These are phyloP conservation scores for Ailanthus altissimus DNA, from an alignment of 345 rosid species.

Conservation along the genomic window DNA sequence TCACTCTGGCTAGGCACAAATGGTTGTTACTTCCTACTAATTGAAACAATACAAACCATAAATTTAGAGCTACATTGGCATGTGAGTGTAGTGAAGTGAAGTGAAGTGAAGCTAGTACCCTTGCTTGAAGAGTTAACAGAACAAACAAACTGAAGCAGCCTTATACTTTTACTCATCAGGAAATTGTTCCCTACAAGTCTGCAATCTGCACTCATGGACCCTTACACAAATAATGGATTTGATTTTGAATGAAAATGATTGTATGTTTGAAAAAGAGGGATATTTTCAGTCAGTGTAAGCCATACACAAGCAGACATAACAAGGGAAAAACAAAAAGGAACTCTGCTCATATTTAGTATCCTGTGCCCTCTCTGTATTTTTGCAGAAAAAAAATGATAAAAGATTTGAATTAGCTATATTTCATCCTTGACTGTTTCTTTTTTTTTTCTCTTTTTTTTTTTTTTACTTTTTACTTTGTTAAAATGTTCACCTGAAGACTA, in stretches of 20 bases:
- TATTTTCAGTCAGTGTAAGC: neutral
- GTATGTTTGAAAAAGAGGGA: neutral
- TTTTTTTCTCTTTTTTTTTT: neutral
- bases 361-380: neutral
- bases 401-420: neutral
- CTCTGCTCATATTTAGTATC: neutral
- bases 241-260: neutral
- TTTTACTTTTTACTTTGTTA: neutral
- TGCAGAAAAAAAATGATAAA: neutral
- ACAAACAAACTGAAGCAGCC: neutral
- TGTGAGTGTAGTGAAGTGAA: neutral
- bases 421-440: neutral
- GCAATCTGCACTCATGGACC: neutral
- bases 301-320: neutral
- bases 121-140: neutral
- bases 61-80: neutral
- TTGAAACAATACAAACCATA: no score
- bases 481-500: neutral
- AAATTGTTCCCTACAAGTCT: neutral
- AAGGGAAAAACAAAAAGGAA: slow-evolving; percentile 12
- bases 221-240: neutral
- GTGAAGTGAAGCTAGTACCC: neutral
- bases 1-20: neutral
- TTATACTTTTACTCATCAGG: neutral
- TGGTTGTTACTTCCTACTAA: no score